Base-by-base conservation (phyloP, 352 stramenopile genomes). In the Blastocystis sp. region DNA sequence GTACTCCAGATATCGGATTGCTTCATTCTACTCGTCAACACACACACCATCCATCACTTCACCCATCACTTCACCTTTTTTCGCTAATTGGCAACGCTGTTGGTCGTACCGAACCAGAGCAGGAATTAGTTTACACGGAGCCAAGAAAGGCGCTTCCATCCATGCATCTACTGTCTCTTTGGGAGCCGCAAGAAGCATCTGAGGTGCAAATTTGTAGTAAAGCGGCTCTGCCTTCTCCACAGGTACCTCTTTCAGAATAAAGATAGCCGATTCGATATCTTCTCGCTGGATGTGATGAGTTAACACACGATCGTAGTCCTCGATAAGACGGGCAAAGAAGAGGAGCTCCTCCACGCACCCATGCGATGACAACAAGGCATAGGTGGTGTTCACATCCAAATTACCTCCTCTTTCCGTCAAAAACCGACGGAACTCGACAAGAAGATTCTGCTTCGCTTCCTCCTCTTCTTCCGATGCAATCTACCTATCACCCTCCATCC, bases 161-260 rank as follows among this genome's bases (percentile, higher is more conserved):
- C 95, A 98, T 6, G 94, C 94, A 11, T 96, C 93, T 54, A 97
- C 96, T 62, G 96, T 94, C 81, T 96, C 93, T 79, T 94, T 95
- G 0, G 95, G 94, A 87, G 96, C 96, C 82, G 95, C 93, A 8
- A 96, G 93, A 81, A 97, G 97, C 43, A 98, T 91, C 66, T 96
- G 94, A 0, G 95, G 94, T 18, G 94, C 96, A 91, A 97, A 98
- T 90, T 97, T 97, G 93, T 98, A 97, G 91, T 96, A 96, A 7
- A 98, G 91, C 81, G 95, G 93, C 85, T 97, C 95, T 9, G 97
- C 94, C 76, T 96, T 96, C 39, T 94, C 94, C 50, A 95, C 95
- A 68, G 94, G 93, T 34, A 96, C 94, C 20, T 94, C 94, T 45
- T 93, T 92, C 37, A 98, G 92, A 55, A 97, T 88, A 50, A 96